Percentiles rank a stretch among this genome's conserved stretches.
phyloP scores from a whole-genome alignment of 1,284 basidiomycete species.

The Gymnopus androsaceus region DNA sequence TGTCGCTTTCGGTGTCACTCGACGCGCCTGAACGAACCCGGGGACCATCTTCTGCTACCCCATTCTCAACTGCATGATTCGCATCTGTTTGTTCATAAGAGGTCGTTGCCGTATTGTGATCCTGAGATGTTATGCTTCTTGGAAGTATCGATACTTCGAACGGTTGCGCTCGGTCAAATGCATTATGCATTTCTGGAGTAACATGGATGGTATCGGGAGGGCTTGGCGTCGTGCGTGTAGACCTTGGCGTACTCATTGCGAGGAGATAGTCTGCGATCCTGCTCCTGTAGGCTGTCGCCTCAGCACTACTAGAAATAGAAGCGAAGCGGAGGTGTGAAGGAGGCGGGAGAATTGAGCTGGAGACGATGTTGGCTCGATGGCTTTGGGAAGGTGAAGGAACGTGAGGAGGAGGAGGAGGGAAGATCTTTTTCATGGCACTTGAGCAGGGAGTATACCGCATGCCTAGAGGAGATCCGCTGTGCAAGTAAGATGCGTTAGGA shows the following conservation, averaged over 20 bases:
- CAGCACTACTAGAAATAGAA: background rate
- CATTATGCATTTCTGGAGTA: conserved; percentile 1
- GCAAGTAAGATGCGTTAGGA: conserved; percentile 6
- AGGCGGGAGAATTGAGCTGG: background rate
- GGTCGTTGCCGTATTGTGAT: background rate
- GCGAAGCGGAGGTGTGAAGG: background rate
- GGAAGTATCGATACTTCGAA: background rate
- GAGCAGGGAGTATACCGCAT: conserved; percentile 62
- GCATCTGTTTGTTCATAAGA: background rate
- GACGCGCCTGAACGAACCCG: background rate
- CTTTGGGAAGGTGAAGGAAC: background rate
- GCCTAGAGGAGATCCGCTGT: conserved; percentile 65
- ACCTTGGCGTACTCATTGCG: background rate
- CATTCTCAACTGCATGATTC: background rate
- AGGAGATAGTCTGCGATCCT: conserved; percentile 5
- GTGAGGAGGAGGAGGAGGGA: background rate
- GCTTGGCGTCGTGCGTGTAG: background rate
- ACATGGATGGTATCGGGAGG: conserved; percentile 3
- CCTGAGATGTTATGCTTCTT: background rate
- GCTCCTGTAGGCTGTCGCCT: background rate
- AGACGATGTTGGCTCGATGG: background rate
- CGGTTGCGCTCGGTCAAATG: background rate
- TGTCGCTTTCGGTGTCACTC: background rate
- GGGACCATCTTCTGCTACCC: background rate
- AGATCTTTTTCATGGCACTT: conserved; percentile 45